Evolutionary conservation across 1,284 basidiomycete species (phyloP), one percentile per base, ranked within the genome.

Genomic region (Omphalotus olearius): DNA sequence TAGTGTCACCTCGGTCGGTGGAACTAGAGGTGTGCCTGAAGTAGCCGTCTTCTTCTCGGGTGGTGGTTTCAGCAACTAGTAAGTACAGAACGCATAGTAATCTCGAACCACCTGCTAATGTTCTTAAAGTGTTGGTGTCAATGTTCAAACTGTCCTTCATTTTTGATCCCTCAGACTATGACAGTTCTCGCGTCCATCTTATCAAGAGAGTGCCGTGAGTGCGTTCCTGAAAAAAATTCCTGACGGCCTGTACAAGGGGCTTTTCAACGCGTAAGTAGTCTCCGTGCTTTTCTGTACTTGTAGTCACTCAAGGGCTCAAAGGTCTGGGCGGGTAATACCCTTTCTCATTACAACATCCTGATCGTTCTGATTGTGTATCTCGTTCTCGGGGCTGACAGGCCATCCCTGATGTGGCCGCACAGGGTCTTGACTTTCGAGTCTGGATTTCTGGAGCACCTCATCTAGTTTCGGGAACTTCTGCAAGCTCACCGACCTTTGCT

Each of bases 11-110:
- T 59, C 77, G 1, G 78, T 81, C 9, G 80, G 79, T 5, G 79
- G 73, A 6, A 80, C 78, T 1, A 64, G 62, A 23, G 57, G 67
- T 37, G 65, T 79, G 10, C 77, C 77, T 1, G 78, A 81, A 61
- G 62, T 69, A 4, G 73, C 72, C 1, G 72, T 74, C 0, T 64
- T 55, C 57, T 78, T 80, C 64, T 80, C 78, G 43, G 85, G 84
- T 14, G 84, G 82, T 28, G 84, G 85, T 28, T 87, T 87, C 69
- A 80, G 78, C 59, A 72, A 84, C 60, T 73, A 76, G 78, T 80
- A 52, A 58, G 47, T 49, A 14, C 2, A 5, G 3, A 23, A 18
- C 14, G 14, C 16, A 25, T 26, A 33, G 35, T 13, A 3, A 33
- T 33, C 13, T 33, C 7, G 13, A 33, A 10, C 30, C 4, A 33